phyloP scores from a whole-genome alignment of 108 stramenopile genomes.

The Nitzschia palea region DNA sequence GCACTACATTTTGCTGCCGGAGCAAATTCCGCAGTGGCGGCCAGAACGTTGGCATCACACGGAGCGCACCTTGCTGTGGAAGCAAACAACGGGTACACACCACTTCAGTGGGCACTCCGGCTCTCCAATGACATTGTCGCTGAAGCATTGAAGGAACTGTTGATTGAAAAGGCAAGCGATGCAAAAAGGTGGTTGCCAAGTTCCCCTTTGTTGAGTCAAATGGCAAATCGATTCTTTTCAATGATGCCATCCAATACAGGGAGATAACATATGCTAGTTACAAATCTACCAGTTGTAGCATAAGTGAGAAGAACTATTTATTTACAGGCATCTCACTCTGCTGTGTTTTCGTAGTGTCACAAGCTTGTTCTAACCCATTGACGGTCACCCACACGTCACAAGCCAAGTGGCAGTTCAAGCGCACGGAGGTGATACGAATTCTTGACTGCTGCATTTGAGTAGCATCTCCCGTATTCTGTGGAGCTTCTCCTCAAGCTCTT shows the following conservation, averaged over 20 bases:
- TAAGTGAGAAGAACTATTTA: no score
- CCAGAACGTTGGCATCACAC: conserved; percentile 49
- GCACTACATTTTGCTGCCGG: conserved; percentile 81
- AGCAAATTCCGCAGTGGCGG: conserved; percentile 48
- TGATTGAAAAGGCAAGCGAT: conserved; percentile 26
- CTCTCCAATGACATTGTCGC: conserved; percentile 66
- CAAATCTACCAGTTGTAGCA: no score
- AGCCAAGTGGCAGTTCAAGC: no score
- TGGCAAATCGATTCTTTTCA: conserved; percentile 55
- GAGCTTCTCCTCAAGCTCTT: no score
- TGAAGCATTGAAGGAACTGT: conserved; percentile 51
- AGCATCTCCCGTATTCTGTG: no score
- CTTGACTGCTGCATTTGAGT: no score
- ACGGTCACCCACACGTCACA: no score
- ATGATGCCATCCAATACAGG: conserved; percentile 37
- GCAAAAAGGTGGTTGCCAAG: conserved; percentile 49
- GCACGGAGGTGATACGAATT: no score
- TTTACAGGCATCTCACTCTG: no score
- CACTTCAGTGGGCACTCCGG: conserved; percentile 73
- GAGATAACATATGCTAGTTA: no score
- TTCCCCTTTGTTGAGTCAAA: conserved; percentile 37
- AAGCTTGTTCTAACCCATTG: no score
- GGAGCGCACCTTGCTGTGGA: conserved; percentile 72
- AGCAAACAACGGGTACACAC: conserved; percentile 81
- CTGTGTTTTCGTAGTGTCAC: no score